phyloP scores from a whole-genome alignment of 1,284 basidiomycete genomes.

The Mycena sp. region DNA sequence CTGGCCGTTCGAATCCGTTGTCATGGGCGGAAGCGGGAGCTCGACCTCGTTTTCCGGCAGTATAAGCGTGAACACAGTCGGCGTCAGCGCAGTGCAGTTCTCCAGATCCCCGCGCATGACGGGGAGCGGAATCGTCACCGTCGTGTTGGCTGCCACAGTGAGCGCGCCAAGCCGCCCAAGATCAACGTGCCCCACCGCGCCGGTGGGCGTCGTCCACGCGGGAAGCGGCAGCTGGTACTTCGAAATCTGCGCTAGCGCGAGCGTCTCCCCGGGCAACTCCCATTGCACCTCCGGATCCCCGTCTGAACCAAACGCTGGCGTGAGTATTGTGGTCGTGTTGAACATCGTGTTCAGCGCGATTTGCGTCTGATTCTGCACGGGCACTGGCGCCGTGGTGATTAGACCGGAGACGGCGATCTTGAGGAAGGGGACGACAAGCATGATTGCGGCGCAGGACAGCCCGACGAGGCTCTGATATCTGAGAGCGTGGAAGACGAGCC shows the following conservation, averaged over 20 bases:
- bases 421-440: not conserved
- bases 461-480: not conserved
- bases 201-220: not conserved
- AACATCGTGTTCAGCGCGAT: not conserved
- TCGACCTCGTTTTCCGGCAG: too few species aligned
- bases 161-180: not conserved
- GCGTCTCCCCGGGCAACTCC: not conserved
- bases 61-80: too few species aligned
- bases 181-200: not conserved
- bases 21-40: too few species aligned
- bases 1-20: too few species aligned
- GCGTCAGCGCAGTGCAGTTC: not conserved
- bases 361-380: too few species aligned
- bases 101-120: too few species aligned
- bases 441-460: too few species aligned
- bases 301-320: not conserved
- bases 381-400: not conserved
- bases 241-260: not conserved
- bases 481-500: not conserved
- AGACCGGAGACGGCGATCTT: conserved; percentile 2
- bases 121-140: not conserved
- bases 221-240: not conserved
- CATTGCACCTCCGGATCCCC: too few species aligned
- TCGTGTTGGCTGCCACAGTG: not conserved
- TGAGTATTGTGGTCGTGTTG: too few species aligned